These are phyloP conservation scores for Scheffersomyces stipitis DNA, from an alignment of 805 yeast genomes.

Conservation along the genomic window DNA sequence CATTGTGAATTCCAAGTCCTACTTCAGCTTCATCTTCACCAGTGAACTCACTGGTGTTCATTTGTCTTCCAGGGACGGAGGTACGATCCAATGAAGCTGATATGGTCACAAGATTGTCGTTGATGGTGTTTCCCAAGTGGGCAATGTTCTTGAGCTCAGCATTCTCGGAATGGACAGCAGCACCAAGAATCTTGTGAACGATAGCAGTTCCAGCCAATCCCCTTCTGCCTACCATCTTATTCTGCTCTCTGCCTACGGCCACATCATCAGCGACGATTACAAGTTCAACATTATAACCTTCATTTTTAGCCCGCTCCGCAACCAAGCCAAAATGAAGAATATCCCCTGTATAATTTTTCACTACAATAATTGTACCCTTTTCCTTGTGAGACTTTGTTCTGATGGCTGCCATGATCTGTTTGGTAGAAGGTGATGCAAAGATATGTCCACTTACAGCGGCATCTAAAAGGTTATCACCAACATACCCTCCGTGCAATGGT, in stretches of 20 bases:
- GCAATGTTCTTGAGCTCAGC: conserved; percentile 50
- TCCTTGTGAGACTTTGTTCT: conserved; percentile 51
- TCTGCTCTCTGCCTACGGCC: conserved; percentile 87
- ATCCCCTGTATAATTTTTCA: conserved; percentile 94
- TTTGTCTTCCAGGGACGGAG: conserved; percentile 75
- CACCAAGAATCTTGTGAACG: conserved; percentile 85
- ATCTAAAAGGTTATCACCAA: conserved; percentile 78
- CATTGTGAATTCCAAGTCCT: conserved; percentile 96
- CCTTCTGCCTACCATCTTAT: conserved; percentile 90
- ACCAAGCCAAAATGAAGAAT: conserved; percentile 90
- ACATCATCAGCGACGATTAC: conserved; percentile 89
- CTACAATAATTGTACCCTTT: conserved; percentile 74
- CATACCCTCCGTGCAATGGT: conserved; percentile 90
- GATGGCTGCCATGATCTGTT: conserved; percentile 74
- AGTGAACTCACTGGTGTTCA: conserved; percentile 45
- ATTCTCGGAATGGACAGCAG: conserved; percentile 51
- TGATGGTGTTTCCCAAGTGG: conserved; percentile 58
- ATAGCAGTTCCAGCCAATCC: conserved; percentile 90
- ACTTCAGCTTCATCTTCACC: conserved; percentile 71
- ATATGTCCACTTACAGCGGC: conserved; percentile 89
- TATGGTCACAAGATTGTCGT: conserved; percentile 72
- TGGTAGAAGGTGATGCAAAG: conserved; percentile 95
- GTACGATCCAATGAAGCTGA: conserved; percentile 90
- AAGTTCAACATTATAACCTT: conserved; percentile 70
- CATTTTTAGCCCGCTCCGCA: conserved; percentile 80